Percentiles rank a stretch among this genome's conserved stretches.
These are phyloP conservation scores for Tephrocybe rancida DNA, from an alignment of 768 basidiomycete species.

Conservation along the genomic window DNA sequence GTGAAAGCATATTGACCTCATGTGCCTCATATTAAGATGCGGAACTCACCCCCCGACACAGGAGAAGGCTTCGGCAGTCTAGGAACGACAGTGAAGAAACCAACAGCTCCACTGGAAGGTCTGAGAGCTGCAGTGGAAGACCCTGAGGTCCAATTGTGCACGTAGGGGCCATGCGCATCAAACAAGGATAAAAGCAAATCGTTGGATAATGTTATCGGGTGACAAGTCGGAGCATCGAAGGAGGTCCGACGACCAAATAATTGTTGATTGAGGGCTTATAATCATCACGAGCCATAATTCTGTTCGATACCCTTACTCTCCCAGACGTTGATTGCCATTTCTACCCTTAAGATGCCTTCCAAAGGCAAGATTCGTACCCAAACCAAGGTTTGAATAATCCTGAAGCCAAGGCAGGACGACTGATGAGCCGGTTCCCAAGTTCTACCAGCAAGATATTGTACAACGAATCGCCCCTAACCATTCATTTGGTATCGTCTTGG, in stretches of 20 bases:
- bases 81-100: slow-evolving; percentile 14
- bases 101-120: slow-evolving; percentile 20
- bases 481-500: slow-evolving; percentile 66
- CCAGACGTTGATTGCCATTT: background rate
- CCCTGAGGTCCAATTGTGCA: background rate
- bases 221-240: background rate
- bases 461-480: slow-evolving; percentile 42
- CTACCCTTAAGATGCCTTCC: slow-evolving; percentile 10
- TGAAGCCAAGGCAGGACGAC: background rate
- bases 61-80: slow-evolving; percentile 20
- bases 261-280: background rate
- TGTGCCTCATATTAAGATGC: background rate
- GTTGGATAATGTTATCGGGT: background rate
- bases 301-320: background rate
- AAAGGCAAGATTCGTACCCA: slow-evolving; percentile 10
- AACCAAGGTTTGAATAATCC: slow-evolving; percentile 19
- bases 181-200: too few relatives aligned
- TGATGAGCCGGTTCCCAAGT: slow-evolving; percentile 34
- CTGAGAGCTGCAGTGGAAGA: slow-evolving; percentile 1
- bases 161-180: too few relatives aligned
- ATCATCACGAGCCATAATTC: background rate
- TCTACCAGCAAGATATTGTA: slow-evolving; percentile 73
- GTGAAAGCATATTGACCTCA: background rate
- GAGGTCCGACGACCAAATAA: background rate
- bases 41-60: slow-evolving; percentile 27